Evolutionary conservation across 2,329 filamentous ascomycete genomes (phyloP).

Genomic region (Fusarium tuaranense): DNA sequence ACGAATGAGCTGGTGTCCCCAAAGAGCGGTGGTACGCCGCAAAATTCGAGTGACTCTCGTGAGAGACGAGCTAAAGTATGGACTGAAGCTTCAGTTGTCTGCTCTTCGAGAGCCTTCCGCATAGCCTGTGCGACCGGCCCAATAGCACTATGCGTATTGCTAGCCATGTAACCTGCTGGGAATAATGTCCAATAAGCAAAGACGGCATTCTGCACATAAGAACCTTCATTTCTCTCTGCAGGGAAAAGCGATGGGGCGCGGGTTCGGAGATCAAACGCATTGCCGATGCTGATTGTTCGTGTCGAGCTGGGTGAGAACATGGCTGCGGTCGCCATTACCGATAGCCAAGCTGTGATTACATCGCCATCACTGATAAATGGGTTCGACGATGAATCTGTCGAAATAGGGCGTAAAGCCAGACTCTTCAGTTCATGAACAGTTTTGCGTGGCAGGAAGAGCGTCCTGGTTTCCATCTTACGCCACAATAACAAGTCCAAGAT

Average conservation of each 20-base stretch:
- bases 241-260: conserved; percentile 15
- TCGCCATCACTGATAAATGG: conserved; percentile 16
- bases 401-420: background rate
- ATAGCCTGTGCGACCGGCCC: conserved; percentile 7
- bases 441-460: background rate
- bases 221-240: background rate
- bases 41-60: background rate
- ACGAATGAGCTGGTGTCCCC: conserved; percentile 4
- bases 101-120: background rate
- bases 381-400: background rate
- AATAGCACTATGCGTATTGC: background rate
- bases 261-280: conserved; percentile 11
- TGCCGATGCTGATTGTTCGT: background rate
- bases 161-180: background rate
- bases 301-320: conserved; percentile 5
- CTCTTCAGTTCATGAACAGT: background rate
- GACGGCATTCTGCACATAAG: conserved; percentile 12
- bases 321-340: background rate
- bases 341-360: conserved; percentile 7
- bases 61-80: conserved; percentile 13
- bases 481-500: conserved; percentile 1
- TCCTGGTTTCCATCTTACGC: conserved; percentile 7
- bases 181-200: conserved; percentile 8
- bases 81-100: conserved; percentile 8
- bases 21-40: conserved; percentile 16